A percentile compares a stretch with the other conserved stretches of the same genome.
Evolutionary conservation across 139 green algal genomes (phyloP).

Genomic region (Micractinium sp.): DNA sequence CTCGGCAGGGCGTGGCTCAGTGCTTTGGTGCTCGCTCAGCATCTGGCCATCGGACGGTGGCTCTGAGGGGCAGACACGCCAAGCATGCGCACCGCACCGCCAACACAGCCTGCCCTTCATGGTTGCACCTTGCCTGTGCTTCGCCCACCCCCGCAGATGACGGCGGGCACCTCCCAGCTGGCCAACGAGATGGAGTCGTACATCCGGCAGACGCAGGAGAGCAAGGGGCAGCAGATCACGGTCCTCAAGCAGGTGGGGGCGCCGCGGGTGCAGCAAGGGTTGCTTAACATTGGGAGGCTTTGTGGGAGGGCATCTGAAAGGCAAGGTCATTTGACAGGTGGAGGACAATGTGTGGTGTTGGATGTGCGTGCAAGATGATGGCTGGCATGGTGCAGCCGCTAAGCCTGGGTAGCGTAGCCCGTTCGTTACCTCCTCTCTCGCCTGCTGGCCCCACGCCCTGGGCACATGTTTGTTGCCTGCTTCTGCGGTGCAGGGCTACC

Average conservation of each 20-base stretch:
- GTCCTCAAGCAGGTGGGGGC: slow-evolving; percentile 70
- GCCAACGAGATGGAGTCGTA: slow-evolving; percentile 54
- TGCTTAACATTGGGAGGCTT: no score
- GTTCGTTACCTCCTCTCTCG: not conserved
- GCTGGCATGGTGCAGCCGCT: not conserved
- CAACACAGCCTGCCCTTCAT: not conserved
- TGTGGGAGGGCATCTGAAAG: no score
- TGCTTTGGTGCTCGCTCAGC: no score
- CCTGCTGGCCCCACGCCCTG: no score
- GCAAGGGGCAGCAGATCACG: slow-evolving; percentile 45
- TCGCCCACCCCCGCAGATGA: slow-evolving; percentile 16
- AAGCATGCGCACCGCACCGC: not conserved
- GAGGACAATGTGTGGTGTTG: no score
- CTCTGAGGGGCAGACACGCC: not conserved
- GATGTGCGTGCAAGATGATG: no score
- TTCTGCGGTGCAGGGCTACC: slow-evolving; percentile 64
- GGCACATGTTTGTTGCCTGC: not conserved
- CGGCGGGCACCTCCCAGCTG: slow-evolving; percentile 43
- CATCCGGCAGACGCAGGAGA: slow-evolving; percentile 52
- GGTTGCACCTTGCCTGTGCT: not conserved
- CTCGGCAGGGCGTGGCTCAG: no score
- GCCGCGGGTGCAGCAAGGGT: no score
- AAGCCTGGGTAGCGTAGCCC: no score
- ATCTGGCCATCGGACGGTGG: no score
- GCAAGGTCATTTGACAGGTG: no score